Percentiles rank a stretch among this genome's conserved stretches.
phyloP scores from a whole-genome alignment of 1,139 yeast genomes.

The Pichia sp. region DNA sequence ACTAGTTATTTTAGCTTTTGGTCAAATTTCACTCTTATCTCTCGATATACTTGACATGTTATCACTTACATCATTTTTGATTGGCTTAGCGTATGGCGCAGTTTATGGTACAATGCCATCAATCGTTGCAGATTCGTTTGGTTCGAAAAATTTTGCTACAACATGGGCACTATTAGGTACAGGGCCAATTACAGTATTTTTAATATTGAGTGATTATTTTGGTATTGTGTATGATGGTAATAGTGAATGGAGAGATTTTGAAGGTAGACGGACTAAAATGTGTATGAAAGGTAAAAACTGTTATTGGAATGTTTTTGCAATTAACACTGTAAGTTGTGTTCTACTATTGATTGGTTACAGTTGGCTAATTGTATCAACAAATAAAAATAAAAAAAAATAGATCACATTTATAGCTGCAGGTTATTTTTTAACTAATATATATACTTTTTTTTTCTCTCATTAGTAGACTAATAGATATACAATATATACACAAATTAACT shows the following conservation, averaged over 20 bases:
- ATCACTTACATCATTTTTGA: conserved; percentile 49
- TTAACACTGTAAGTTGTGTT: conserved; percentile 32
- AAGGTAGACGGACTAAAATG: conserved; percentile 22
- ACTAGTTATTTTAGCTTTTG: conserved; percentile 34
- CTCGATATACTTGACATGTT: conserved; percentile 33
- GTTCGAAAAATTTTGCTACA: conserved; percentile 64
- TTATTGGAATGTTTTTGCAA: conserved; percentile 35
- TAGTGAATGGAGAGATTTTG: conserved; percentile 29
- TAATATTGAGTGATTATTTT: conserved; percentile 37
- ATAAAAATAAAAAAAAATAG: background rate
- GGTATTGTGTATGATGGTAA: conserved; percentile 36
- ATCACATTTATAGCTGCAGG: no score
- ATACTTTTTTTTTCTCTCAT: no score
- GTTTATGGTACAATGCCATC: conserved; percentile 79
- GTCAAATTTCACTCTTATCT: conserved; percentile 35
- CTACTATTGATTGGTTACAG: conserved; percentile 19
- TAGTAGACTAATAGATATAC: no score
- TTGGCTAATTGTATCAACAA: conserved; percentile 8
- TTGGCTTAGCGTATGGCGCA: conserved; percentile 77
- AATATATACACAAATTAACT: no score
- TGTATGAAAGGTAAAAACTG: conserved; percentile 38
- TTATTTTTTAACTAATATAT: no score
- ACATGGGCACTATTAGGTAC: conserved; percentile 75
- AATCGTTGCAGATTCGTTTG: conserved; percentile 69
- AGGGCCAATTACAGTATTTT: conserved; percentile 35